These are phyloP conservation scores for Beauveria rudraprayagi DNA, from an alignment of 2,329 filamentous ascomycete genomes.

Conservation along the genomic window DNA sequence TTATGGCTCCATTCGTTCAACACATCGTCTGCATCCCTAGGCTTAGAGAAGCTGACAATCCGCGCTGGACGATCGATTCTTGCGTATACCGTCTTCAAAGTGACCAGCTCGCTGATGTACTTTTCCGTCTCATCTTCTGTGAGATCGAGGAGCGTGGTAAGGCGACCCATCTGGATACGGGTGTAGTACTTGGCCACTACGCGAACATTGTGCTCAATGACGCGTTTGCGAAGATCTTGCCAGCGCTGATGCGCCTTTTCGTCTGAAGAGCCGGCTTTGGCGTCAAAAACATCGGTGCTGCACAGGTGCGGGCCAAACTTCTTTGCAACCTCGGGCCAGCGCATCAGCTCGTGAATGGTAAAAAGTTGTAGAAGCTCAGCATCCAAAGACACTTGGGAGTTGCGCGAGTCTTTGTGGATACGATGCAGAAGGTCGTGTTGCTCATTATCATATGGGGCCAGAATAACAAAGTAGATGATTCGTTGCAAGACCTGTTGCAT, in stretches of 20 bases:
- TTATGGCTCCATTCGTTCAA: slow-evolving; percentile 98
- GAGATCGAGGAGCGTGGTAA: slow-evolving; percentile 86
- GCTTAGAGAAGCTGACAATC: slow-evolving; percentile 90
- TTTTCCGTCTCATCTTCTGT: slow-evolving; percentile 96
- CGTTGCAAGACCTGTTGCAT: slow-evolving; percentile 68
- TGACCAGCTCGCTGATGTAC: slow-evolving; percentile 96
- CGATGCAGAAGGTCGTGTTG: slow-evolving; percentile 95
- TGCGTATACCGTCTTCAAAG: slow-evolving; percentile 94
- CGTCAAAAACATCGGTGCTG: slow-evolving; percentile 82
- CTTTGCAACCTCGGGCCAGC: slow-evolving; percentile 89
- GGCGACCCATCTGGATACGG: slow-evolving; percentile 82
- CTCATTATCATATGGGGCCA: slow-evolving; percentile 96
- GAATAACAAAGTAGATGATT: slow-evolving; percentile 95
- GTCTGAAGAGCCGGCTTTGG: slow-evolving; percentile 56
- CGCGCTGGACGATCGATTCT: slow-evolving; percentile 93
- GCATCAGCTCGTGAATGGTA: slow-evolving; percentile 93
- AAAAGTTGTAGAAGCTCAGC: slow-evolving; percentile 87
- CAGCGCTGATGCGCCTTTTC: slow-evolving; percentile 78
- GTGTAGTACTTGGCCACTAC: slow-evolving; percentile 99
- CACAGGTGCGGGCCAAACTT: slow-evolving; percentile 84
- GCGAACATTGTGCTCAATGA: slow-evolving; percentile 98
- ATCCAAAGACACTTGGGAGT: slow-evolving; percentile 68
- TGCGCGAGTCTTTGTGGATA: slow-evolving; percentile 77
- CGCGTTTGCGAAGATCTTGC: slow-evolving; percentile 92
- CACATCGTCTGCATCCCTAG: slow-evolving; percentile 88